Percentiles rank a stretch among this genome's conserved stretches.
Evolutionary conservation across 345 rosid genomes (phyloP).

Genomic region (Rhizophora mangle): DNA sequence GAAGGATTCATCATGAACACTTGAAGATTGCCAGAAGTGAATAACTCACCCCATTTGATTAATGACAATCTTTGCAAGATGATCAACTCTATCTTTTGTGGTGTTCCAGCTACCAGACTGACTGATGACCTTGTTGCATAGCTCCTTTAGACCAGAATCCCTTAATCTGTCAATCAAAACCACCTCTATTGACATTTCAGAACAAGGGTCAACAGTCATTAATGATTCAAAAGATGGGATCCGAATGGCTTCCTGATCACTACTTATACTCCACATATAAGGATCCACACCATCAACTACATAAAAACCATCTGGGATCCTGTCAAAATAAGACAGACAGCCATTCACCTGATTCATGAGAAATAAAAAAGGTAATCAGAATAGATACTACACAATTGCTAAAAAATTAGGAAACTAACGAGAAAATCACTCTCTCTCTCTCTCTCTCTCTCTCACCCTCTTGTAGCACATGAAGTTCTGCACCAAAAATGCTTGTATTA

Average conservation of each 20-base stretch:
- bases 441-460: too few relatives aligned
- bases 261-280: constrained; percentile 25
- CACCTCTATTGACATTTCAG: constrained; percentile 19
- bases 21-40: background rate
- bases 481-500: too few relatives aligned
- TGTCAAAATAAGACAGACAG: constrained; percentile 19
- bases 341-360: constrained; percentile 25
- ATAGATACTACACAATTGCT: too few relatives aligned
- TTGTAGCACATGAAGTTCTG: too few relatives aligned
- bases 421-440: too few relatives aligned
- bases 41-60: constrained; percentile 27
- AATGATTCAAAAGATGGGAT: constrained; percentile 24
- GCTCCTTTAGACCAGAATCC: constrained; percentile 23
- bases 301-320: constrained; percentile 32
- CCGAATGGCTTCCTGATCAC: constrained; percentile 13
- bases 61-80: constrained; percentile 24
- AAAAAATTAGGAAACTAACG: too few relatives aligned
- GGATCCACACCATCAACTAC: constrained; percentile 29
- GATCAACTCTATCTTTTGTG: constrained; percentile 10
- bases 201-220: constrained; percentile 16
- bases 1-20: background rate
- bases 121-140: constrained; percentile 11
- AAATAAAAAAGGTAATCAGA: background rate
- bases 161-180: constrained; percentile 22
- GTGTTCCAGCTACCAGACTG: constrained; percentile 12